Base-by-base conservation (phyloP, 768 basidiomycete genomes). In the Panus rudis region DNA sequence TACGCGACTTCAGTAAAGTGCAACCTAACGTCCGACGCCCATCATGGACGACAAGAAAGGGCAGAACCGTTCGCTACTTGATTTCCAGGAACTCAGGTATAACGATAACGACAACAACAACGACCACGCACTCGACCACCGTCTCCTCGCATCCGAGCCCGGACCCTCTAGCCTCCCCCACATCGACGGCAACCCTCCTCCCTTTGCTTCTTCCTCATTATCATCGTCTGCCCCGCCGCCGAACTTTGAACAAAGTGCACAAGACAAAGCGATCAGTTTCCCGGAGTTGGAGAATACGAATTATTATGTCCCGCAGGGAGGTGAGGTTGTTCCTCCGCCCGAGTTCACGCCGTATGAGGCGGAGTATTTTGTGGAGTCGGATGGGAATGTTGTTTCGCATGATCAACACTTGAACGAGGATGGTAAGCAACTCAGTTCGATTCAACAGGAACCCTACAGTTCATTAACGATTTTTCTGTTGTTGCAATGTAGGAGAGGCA, bases 401-500 rank as follows among this genome's bases (percentile, higher is more conserved):
- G 86, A 88, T 51, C 63, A 58, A 4, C 81, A 84, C 54, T 59
- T 85, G 35, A 85, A 85, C 45, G 61, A 71, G 38, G 82, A 85
- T 51, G 81, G 81, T 68, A 42, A 24, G 65, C 56, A 42, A 16
- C 24, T 25, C 0, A 3, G 13, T 16, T 46, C 33, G 13, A 19
- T 37, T 19, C 17, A 19, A 40, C 13, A 6, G 13, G 13, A 40
- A 14, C 39, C 11, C 22, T 17, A 13, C 22, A 30, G n/a, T 30
- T 10, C 10, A 14, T 22, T 17, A 8, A 40, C 22, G 17, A 24
- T 13, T 10, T 6, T 16, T 12, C 5, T 24, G 26, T 42, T 21
- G 13, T 19, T 34, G 6, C 41, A 17, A 45, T 20, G n/a, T 35
- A 82, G 81, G 82, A 34, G 81, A 83, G 53, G 79, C 80, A 0